phyloP scores from a whole-genome alignment of 2,329 filamentous ascomycete species.

The Exophiala calicioides region DNA sequence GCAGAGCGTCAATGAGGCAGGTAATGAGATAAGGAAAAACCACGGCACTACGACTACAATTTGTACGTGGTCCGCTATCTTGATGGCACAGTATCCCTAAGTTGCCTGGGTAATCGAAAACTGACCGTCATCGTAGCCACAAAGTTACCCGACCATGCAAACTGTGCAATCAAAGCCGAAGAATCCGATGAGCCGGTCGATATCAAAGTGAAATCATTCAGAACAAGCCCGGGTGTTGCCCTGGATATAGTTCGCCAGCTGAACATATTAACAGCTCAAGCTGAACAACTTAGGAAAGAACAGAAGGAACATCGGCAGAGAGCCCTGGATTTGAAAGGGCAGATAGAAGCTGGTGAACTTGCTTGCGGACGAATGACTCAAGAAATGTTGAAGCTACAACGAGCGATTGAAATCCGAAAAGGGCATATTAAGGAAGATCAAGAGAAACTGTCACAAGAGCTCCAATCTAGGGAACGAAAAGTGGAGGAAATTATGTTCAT shows the following conservation, averaged over 20 bases:
- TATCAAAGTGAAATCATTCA: background rate
- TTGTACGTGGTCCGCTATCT: background rate
- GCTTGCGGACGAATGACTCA: background rate
- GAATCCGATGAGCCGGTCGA: background rate
- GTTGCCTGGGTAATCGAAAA: background rate
- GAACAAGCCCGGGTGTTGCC: background rate
- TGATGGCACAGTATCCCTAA: background rate
- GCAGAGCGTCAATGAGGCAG: background rate
- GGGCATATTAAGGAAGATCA: background rate
- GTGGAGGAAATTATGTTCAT: background rate
- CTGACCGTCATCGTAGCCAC: background rate
- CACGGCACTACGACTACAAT: background rate
- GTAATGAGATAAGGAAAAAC: background rate
- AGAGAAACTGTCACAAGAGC: background rate
- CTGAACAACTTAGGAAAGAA: background rate
- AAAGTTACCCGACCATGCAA: background rate
- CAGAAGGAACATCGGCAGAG: background rate
- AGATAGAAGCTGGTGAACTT: background rate
- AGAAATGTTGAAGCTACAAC: background rate
- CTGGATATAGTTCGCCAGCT: background rate
- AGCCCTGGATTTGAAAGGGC: background rate
- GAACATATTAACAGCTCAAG: background rate
- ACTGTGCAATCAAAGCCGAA: background rate
- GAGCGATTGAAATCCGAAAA: background rate
- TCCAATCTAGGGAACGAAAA: background rate